Evolutionary conservation across 179 eudicot genomes (phyloP).

Genomic region (Sideroxylon spinosum): DNA sequence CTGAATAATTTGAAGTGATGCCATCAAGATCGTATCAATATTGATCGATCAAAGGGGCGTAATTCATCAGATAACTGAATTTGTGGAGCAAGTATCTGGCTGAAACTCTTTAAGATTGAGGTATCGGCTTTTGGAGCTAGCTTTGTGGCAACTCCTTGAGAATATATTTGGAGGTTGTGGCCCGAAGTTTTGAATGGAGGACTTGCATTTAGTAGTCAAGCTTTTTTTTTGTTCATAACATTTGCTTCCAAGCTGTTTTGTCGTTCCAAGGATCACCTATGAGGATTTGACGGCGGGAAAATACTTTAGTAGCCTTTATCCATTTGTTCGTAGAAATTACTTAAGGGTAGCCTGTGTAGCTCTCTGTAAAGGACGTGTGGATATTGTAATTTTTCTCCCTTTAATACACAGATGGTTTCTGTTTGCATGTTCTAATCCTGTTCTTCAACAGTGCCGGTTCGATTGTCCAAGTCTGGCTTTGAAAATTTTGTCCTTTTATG

Average conservation of each 20-base stretch:
- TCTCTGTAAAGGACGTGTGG: neutral
- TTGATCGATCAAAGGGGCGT: no score
- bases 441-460: no score
- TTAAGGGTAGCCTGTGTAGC: neutral
- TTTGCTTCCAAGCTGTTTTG: slow-evolving; percentile 1
- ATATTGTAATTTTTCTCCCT: neutral
- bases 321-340: neutral
- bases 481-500: no score
- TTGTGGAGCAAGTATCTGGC: neutral
- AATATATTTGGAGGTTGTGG: neutral
- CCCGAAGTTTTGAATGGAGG: slow-evolving; percentile 5
- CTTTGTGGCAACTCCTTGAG: neutral
- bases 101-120: slow-evolving; percentile 6
- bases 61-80: neutral
- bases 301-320: neutral
- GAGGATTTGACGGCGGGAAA: neutral
- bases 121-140: neutral
- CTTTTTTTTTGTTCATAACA: neutral
- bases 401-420: neutral
- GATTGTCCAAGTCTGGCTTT: no score
- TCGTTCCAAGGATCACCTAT: neutral
- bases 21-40: neutral
- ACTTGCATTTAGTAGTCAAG: slow-evolving; percentile 1
- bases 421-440: no score
- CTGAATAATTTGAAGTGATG: neutral